Evolutionary conservation across 805 yeast genomes (phyloP), one percentile per base, ranked within the genome.

Genomic region (Hyphopichia homilentoma): DNA sequence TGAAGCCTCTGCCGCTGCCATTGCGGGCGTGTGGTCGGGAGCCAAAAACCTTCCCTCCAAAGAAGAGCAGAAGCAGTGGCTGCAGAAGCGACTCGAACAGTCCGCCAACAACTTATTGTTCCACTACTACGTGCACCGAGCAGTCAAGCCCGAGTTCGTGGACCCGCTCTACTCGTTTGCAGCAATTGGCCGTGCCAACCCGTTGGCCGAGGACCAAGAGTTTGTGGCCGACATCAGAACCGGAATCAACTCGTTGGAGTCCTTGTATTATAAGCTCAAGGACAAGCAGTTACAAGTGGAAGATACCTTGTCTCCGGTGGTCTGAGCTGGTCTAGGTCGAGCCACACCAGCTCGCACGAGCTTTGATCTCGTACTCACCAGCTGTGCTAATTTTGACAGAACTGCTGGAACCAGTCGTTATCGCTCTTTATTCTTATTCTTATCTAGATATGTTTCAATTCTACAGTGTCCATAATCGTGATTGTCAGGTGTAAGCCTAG

Each of bases 11-110:
- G 74, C 77, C 2, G 70, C 76, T n/a, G 77, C 79, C 0, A 55
- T 75, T 30, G 75, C 77, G 11, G 80, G 80, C n/a, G 69, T 73
- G 4, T 75, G 78, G 76, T 58, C 75, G 2, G 51, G 52, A 5
- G 54, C 55, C 18, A 53, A 48, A 16, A 9, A 40, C 7, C 46
- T 73, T 16, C 79, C 80, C 1, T 26, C 62, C 0, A 39, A 46
- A 11, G 59, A 59, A 17, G 70, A 63, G 16, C 76, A 71, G 44
- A 35, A 33, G 13, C 35, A 44, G 6, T 65, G 70, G 65, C 65
- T 57, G 21, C 14, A 36, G 6, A 33, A 48, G 6, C 43, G 59
- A 27, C 32, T 59, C 18, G 45, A 43, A 8, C 29, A 31, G 3
- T 40, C 41, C 9, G 60, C 49, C 6, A 42, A 48, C 25, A 41